Conservation (phyloP, 176 grass and related monocot genomes). For the Eleusine indica region DNA sequence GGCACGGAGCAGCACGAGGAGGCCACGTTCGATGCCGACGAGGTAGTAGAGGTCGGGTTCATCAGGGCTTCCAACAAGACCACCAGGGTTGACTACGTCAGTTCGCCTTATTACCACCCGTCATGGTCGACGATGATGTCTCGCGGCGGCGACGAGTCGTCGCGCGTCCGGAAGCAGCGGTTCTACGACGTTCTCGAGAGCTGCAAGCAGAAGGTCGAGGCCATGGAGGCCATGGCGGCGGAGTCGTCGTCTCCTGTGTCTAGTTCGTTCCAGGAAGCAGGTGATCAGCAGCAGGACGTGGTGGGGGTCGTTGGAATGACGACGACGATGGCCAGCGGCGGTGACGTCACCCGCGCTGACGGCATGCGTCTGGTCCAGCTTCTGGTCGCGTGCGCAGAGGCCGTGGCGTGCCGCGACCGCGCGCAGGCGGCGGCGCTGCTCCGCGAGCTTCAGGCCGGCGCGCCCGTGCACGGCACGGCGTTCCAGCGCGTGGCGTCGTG, state of each 20-base stretch:
- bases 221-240: slow-evolving; percentile 44
- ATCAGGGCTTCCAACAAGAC: slow-evolving; percentile 43
- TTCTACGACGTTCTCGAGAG: slow-evolving; percentile 52
- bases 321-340: not conserved
- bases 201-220: slow-evolving; percentile 72
- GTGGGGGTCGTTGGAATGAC: no score
- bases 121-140: slow-evolving; percentile 22
- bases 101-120: slow-evolving; percentile 39
- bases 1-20: slow-evolving; percentile 29
- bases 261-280: not conserved
- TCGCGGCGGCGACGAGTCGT: slow-evolving; percentile 29
- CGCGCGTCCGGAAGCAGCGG: slow-evolving; percentile 48
- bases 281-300: no score
- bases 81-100: slow-evolving; percentile 45
- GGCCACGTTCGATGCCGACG: slow-evolving; percentile 35
- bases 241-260: slow-evolving; percentile 1
- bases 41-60: slow-evolving; percentile 27
- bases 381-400: slow-evolving; percentile 74
- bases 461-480: slow-evolving; percentile 63
- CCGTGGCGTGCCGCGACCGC: slow-evolving; percentile 75
- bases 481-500: slow-evolving; percentile 78
- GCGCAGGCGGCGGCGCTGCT: slow-evolving; percentile 59
- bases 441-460: slow-evolving; percentile 48
- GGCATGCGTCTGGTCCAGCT: slow-evolving; percentile 71
- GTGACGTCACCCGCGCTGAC: slow-evolving; percentile 6